Percentiles rank a stretch among this genome's conserved stretches.
These are phyloP conservation scores for Cutaneotrichosporon cutaneum DNA, from an alignment of 1,284 basidiomycete genomes.

Conservation along the genomic window DNA sequence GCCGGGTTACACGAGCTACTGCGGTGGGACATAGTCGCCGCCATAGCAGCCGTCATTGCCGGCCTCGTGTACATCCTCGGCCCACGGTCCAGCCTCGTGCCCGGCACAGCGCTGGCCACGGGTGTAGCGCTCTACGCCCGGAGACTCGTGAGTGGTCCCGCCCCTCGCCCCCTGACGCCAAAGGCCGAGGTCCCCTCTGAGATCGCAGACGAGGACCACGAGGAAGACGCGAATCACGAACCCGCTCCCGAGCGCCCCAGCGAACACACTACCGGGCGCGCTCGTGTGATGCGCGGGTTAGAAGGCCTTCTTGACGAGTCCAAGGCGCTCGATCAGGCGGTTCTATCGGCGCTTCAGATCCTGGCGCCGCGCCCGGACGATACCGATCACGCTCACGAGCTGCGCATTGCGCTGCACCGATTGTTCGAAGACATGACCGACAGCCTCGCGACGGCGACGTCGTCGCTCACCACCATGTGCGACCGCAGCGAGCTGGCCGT, in stretches of 20 bases:
- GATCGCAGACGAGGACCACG: background rate
- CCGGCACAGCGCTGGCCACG: background rate
- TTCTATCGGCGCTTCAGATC: conserved; percentile 31
- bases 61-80: conserved; percentile 8
- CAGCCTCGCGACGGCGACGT: conserved; percentile 41
- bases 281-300: conserved; percentile 12
- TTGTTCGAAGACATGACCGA: conserved; percentile 44
- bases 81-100: background rate
- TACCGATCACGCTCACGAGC: conserved; percentile 26
- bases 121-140: background rate
- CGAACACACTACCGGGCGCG: background rate
- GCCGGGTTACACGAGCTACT: background rate
- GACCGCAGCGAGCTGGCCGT: conserved; percentile 39
- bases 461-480: conserved; percentile 34
- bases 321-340: conserved; percentile 24
- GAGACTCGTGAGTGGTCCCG: background rate
- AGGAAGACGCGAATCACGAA: background rate
- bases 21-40: conserved; percentile 12
- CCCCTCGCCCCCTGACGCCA: background rate
- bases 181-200: background rate
- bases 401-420: conserved; percentile 40
- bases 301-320: conserved; percentile 29
- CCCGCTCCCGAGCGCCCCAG: background rate
- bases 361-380: conserved; percentile 29
- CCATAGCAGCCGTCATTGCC: conserved; percentile 1